Evolutionary conservation across 2,329 filamentous ascomycete species (phyloP), one percentile per base, ranked within the genome.

Genomic region (Aspergillus felis): DNA sequence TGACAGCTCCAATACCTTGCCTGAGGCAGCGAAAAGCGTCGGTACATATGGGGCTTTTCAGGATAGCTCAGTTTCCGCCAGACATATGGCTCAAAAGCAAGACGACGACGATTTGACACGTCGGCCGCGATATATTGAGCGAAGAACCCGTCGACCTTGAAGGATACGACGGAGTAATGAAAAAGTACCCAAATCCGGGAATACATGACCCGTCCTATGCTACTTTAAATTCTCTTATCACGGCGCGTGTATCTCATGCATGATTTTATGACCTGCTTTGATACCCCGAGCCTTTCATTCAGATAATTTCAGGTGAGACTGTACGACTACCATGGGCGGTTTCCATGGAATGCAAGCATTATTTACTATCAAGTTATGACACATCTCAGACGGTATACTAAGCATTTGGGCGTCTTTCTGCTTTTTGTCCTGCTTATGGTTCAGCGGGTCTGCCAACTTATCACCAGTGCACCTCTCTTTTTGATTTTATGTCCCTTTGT

Each of bases 71-170:
- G 55, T 53, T 28, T 56, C 53, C n/a, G 51, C 53, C n/a, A 63
- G 57, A 52, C 53, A 60, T 28, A 50, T 38, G 24, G 47, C 44
- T 27, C 49, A 57, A n/a, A 41, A 27, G 14, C 32, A 17, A 6
- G 56, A 60, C 4, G 62, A 64, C 9, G 62, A 63, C 9, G 59
- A 66, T 10, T 41, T 54, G 22, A 49, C 49, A 46, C 67, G 70
- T 20, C 64, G 68, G 24, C 69, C 68, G 3, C 56, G 71, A 20
- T 72, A 73, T 47, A 65, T 73, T 57, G 67, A 72, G 32, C 68
- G 71, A 29, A 64, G 68, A 47, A 57, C 68, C 53, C 64, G 67
- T 9, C 57, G 68, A 24, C 54, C 44, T 6, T 69, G 51, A 68
- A 28, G 6, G 14, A 24, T 35, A 7, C n/a, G 24, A 8, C 12